A percentile compares a stretch with the other conserved stretches of the same genome.
These are phyloP conservation scores for Xanthoconium separans DNA, from an alignment of 1,284 basidiomycete genomes.

Conservation along the genomic window DNA sequence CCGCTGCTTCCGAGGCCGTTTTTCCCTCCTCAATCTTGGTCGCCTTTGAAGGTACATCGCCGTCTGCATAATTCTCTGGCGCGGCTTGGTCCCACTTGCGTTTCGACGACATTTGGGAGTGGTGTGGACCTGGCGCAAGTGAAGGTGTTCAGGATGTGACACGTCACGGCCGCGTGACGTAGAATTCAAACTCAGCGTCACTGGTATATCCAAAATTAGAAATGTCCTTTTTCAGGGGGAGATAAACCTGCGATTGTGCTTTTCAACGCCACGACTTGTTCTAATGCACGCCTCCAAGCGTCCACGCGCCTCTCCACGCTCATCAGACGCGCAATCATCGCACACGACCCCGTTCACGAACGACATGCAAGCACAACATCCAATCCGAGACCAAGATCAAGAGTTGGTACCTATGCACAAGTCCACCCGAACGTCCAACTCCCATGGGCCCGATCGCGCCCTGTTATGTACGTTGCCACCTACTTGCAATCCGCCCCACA, in stretches of 20 bases:
- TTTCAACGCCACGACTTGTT: neutral
- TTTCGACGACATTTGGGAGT: conserved; percentile 53
- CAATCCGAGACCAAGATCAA: conserved; percentile 14
- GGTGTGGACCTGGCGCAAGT: neutral
- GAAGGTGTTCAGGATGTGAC: conserved; percentile 10
- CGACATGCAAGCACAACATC: neutral
- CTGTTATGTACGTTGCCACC: conserved; percentile 78
- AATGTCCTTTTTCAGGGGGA: neutral
- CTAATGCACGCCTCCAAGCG: conserved; percentile 30
- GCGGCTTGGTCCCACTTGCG: conserved; percentile 72
- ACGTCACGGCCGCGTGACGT: conserved; percentile 26
- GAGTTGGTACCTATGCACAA: conserved; percentile 26
- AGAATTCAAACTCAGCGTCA: conserved; percentile 24
- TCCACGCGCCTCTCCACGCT: conserved; percentile 24
- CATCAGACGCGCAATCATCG: conserved; percentile 23
- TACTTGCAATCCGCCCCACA: conserved; percentile 66
- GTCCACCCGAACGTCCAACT: conserved; percentile 19
- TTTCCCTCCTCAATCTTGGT: conserved; percentile 58
- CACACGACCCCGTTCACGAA: conserved; percentile 1
- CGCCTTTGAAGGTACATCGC: conserved; percentile 43
- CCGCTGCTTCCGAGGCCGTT: conserved; percentile 73
- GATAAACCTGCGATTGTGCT: neutral
- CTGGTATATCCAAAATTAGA: conserved; percentile 1
- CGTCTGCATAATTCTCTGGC: conserved; percentile 37
- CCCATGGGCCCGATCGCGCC: conserved; percentile 27